phyloP scores from a whole-genome alignment of 805 yeast species.

The Kuraishia floccosa region DNA sequence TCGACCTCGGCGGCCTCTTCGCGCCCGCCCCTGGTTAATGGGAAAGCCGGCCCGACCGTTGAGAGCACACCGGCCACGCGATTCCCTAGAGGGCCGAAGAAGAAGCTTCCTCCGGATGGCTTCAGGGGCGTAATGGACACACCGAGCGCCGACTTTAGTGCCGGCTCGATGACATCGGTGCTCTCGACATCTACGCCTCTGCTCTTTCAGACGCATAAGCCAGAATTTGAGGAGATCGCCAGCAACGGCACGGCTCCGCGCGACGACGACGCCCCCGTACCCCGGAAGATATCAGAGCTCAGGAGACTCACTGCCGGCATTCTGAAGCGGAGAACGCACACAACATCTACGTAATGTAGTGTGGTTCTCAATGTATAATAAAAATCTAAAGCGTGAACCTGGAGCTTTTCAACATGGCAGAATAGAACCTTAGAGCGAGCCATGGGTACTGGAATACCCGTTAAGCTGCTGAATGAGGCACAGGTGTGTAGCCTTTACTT shows the following conservation, averaged over 20 bases:
- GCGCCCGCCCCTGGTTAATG: background rate
- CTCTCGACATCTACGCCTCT: conserved; percentile 1
- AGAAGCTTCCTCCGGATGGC: background rate
- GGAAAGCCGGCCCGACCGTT: too few species aligned
- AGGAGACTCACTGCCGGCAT: conserved; percentile 4
- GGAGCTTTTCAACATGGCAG: background rate
- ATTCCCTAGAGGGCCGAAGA: too few species aligned
- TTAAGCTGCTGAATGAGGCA: conserved; percentile 78
- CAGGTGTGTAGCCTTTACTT: conserved; percentile 24
- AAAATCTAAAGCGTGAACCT: background rate
- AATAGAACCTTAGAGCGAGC: background rate
- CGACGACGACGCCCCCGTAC: background rate
- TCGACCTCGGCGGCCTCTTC: background rate
- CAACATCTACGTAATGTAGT: too few species aligned
- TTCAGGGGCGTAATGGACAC: background rate
- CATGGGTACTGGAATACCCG: conserved; percentile 60
- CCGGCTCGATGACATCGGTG: background rate
- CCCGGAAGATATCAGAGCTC: conserved; percentile 2
- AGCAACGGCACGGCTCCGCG: too few species aligned
- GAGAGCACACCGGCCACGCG: too few species aligned
- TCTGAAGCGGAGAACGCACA: conserved; percentile 1
- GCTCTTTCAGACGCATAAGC: background rate
- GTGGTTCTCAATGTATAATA: background rate
- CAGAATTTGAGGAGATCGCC: background rate
- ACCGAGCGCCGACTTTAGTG: background rate